phyloP scores from a whole-genome alignment of 2,329 filamentous ascomycete genomes.

The Lasiodiplodia gonubiensis region DNA sequence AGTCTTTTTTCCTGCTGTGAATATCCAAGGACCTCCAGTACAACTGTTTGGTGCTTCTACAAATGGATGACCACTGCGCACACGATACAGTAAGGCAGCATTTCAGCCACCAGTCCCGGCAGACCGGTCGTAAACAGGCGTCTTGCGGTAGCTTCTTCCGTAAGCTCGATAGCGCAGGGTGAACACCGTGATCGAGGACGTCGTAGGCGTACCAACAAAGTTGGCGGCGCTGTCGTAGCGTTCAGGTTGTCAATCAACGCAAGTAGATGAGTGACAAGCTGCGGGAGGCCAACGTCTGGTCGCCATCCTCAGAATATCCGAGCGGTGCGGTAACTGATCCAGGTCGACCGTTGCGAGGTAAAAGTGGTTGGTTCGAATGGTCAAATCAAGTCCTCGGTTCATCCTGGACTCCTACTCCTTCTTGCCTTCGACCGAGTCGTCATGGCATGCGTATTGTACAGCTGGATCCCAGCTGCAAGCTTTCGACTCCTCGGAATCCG shows the following conservation, averaged over 20 bases:
- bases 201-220: background rate
- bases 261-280: too few relatives aligned
- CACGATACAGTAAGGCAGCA: background rate
- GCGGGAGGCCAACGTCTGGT: background rate
- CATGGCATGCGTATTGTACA: slow-evolving; percentile 14
- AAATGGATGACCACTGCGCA: background rate
- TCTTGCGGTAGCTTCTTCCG: background rate
- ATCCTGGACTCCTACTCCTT: background rate
- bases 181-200: background rate
- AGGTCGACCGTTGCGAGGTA: background rate
- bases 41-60: background rate
- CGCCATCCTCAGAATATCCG: too few relatives aligned
- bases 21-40: background rate
- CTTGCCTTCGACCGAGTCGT: slow-evolving; percentile 13
- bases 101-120: background rate
- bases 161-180: background rate
- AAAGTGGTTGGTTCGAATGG: background rate
- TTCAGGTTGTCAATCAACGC: background rate
- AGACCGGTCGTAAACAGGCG: background rate
- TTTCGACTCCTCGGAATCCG: background rate
- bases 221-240: background rate
- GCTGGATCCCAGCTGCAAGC: background rate
- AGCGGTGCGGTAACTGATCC: background rate
- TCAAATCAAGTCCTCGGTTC: background rate
- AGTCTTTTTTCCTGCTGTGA: background rate